Conservation (phyloP, 805 yeast species). For the Candida verbasci region DNA sequence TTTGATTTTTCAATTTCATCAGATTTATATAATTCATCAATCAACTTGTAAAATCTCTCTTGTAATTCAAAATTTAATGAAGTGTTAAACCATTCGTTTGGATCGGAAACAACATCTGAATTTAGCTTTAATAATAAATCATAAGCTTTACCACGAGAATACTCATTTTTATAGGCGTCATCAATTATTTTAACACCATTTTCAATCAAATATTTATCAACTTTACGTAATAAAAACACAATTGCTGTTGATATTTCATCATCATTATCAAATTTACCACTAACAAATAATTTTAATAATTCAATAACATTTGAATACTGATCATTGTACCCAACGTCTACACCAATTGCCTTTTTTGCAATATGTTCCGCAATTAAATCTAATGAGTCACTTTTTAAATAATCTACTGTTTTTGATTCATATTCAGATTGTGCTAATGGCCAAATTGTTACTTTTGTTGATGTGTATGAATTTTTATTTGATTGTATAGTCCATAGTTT, state of each 20-base stretch:
- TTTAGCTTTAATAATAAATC: slow-evolving; percentile 36
- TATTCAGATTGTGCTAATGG: slow-evolving; percentile 18
- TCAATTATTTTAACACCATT: not conserved
- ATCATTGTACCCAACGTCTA: slow-evolving; percentile 8
- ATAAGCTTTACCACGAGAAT: slow-evolving; percentile 51
- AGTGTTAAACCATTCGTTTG: slow-evolving; percentile 44
- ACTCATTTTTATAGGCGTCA: slow-evolving; percentile 25
- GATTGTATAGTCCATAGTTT: slow-evolving; percentile 40
- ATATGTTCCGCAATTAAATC: slow-evolving; percentile 19
- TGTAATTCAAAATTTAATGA: slow-evolving; percentile 42
- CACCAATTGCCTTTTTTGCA: slow-evolving; percentile 9
- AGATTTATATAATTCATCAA: slow-evolving; percentile 7
- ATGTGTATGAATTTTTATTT: slow-evolving; percentile 22
- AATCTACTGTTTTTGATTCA: slow-evolving; percentile 13
- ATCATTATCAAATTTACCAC: slow-evolving; percentile 48
- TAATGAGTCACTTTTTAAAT: slow-evolving; percentile 16
- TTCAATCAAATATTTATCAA: slow-evolving; percentile 14
- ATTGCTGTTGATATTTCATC: slow-evolving; percentile 45
- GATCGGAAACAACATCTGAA: slow-evolving; percentile 39
- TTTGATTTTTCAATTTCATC: not conserved
- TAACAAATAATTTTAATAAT: slow-evolving; percentile 51
- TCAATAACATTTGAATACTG: slow-evolving; percentile 35
- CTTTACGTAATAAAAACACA: slow-evolving; percentile 25
- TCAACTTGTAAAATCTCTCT: slow-evolving; percentile 34
- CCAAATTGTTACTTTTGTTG: slow-evolving; percentile 29